phyloP scores from a whole-genome alignment of 1,139 yeast species.

The Zygoascus sp. region DNA sequence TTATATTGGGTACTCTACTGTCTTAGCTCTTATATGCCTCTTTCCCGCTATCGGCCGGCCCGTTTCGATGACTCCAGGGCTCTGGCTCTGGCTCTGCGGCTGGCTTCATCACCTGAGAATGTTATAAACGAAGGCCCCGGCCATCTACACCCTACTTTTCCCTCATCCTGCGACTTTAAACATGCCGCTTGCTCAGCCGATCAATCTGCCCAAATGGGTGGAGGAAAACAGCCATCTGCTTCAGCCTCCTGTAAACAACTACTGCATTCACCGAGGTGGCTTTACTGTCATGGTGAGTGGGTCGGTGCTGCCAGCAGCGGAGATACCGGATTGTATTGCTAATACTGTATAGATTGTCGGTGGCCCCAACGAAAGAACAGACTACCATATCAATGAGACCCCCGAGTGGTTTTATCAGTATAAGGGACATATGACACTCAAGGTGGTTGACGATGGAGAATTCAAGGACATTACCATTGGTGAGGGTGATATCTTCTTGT shows the following conservation, averaged over 20 bases:
- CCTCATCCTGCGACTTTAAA: constrained; percentile 9
- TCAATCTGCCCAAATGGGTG: constrained; percentile 77
- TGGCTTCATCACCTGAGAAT: constrained; percentile 6
- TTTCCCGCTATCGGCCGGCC: too few species aligned
- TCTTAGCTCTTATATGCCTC: too few species aligned
- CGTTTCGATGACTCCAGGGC: too few species aligned
- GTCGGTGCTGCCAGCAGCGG: constrained; percentile 6
- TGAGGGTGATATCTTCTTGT: constrained; percentile 83
- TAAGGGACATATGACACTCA: constrained; percentile 79
- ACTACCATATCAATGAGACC: constrained; percentile 88
- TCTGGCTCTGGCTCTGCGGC: too few species aligned
- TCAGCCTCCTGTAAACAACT: constrained; percentile 91
- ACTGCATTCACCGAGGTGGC: constrained; percentile 84
- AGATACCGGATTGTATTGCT: neutral
- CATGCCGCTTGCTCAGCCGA: constrained; percentile 60
- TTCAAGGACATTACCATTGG: constrained; percentile 70
- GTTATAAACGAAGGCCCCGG: too few species aligned
- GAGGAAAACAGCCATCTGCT: constrained; percentile 67
- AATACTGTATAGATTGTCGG: constrained; percentile 56
- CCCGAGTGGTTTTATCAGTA: constrained; percentile 91
- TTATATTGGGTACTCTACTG: too few species aligned
- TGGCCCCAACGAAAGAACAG: constrained; percentile 92
- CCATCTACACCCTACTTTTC: too few species aligned
- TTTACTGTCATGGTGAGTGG: constrained; percentile 78
- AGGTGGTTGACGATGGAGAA: constrained; percentile 77